Evolutionary conservation across 495 filamentous ascomycete species (phyloP).

Genomic region (Chaetomidium leptoderma): DNA sequence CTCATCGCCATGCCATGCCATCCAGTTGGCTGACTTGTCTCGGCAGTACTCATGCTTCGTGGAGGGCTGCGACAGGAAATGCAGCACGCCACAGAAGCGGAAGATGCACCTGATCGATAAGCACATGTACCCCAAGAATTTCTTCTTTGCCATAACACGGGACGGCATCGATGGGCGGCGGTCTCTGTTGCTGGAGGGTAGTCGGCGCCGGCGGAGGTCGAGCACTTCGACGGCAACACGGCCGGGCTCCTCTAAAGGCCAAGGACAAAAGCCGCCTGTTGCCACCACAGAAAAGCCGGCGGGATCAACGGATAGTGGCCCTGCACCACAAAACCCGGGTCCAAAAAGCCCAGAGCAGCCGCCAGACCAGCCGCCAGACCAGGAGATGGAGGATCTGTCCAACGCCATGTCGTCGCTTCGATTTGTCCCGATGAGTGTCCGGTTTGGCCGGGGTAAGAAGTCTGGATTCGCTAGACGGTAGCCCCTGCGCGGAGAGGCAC

Average conservation of each 20-base stretch:
- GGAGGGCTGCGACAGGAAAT: constrained; percentile 80
- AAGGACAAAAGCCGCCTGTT: neutral
- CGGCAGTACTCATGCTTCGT: constrained; percentile 81
- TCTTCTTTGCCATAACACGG: constrained; percentile 84
- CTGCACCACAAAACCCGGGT: constrained; percentile 9
- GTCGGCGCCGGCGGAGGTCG: constrained; percentile 47
- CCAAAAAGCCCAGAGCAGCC: constrained; percentile 19
- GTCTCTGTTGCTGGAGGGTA: constrained; percentile 63
- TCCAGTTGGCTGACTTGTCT: neutral
- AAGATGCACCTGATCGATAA: constrained; percentile 87
- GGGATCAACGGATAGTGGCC: neutral
- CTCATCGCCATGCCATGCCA: neutral
- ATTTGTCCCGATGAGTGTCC: constrained; percentile 74
- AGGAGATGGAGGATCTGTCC: constrained; percentile 67
- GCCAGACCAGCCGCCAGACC: constrained; percentile 49
- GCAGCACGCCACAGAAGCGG: constrained; percentile 76
- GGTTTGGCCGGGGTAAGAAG: constrained; percentile 59
- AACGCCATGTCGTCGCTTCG: constrained; percentile 77
- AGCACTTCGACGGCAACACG: constrained; percentile 29
- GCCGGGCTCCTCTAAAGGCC: neutral
- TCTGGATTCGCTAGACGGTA: constrained; percentile 43
- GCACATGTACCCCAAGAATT: constrained; percentile 87
- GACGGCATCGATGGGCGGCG: constrained; percentile 80
- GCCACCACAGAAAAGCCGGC: neutral
- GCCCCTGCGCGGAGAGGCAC: neutral